These are phyloP conservation scores for Protea cynaroides DNA, from an alignment of 164 flowering plant species.

Conservation along the genomic window DNA sequence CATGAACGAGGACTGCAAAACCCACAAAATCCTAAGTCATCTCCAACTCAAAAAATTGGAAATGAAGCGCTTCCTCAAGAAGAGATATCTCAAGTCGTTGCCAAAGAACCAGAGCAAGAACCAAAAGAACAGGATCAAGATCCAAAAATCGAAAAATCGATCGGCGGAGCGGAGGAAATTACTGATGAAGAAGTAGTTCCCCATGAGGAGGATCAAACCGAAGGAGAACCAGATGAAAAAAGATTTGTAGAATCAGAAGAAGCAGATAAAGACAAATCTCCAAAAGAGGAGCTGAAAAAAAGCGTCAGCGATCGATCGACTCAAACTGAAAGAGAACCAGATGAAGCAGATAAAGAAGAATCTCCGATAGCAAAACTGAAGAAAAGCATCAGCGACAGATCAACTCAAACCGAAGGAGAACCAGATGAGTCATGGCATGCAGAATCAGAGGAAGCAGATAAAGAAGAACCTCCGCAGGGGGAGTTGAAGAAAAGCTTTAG, in stretches of 20 bases:
- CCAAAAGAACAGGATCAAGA: neutral
- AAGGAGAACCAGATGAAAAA: neutral
- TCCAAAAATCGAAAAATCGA: neutral
- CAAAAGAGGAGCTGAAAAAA: neutral
- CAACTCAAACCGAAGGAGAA: conserved; percentile 1
- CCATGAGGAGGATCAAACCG: neutral
- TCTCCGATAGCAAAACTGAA: too few species aligned
- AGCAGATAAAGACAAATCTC: neutral
- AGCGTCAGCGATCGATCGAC: neutral
- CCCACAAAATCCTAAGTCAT: neutral
- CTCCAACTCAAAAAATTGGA: conserved; percentile 5
- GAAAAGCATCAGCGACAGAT: too few species aligned
- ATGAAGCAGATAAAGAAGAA: too few species aligned
- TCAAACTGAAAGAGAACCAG: too few species aligned
- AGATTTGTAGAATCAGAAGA: neutral
- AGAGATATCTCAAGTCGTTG: neutral
- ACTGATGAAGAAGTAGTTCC: neutral
- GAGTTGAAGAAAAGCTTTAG: too few species aligned
- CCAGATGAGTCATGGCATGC: neutral
- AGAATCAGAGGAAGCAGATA: neutral
- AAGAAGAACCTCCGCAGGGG: conserved; percentile 1
- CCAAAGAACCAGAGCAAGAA: neutral
- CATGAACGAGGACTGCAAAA: neutral
- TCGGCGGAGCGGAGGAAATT: neutral
- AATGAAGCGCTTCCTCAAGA: neutral